These are phyloP conservation scores for Coemansia erecta DNA, from an alignment of 192 early-diverging fungal genomes.

Conservation along the genomic window DNA sequence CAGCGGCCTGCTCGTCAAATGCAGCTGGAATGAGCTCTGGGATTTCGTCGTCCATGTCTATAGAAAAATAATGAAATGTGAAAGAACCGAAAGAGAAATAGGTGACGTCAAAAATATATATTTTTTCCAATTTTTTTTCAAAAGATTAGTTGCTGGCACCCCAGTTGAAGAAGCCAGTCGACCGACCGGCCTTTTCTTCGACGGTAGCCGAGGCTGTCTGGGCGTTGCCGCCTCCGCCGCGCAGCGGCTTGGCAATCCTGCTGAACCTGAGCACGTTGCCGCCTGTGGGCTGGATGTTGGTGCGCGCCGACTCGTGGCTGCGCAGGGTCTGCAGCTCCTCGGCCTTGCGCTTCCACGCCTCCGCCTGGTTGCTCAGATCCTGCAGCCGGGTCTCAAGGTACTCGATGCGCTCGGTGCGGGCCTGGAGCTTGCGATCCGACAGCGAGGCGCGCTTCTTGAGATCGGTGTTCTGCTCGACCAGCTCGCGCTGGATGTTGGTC, in stretches of 20 bases:
- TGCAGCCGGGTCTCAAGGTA: slow-evolving; percentile 81
- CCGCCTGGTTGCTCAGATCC: slow-evolving; percentile 74
- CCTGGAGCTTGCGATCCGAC: slow-evolving; percentile 86
- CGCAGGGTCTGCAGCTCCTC: slow-evolving; percentile 61
- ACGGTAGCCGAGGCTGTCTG: slow-evolving; percentile 4
- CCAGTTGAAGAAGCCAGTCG: slow-evolving; percentile 46
- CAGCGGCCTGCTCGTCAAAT: slow-evolving; percentile 4
- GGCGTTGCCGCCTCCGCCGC: slow-evolving; percentile 68
- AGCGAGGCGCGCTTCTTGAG: slow-evolving; percentile 93
- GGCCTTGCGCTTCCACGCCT: slow-evolving; percentile 70
- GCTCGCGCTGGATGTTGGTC: slow-evolving; percentile 90
- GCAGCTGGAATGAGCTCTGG: slow-evolving; percentile 26
- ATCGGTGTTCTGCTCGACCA: slow-evolving; percentile 94
- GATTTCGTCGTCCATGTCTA: slow-evolving; percentile 33
- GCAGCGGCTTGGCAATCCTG: slow-evolving; percentile 88
- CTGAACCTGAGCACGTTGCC: slow-evolving; percentile 60
- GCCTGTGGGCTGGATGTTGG: slow-evolving; percentile 13
- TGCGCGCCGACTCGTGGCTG: slow-evolving; percentile 17
- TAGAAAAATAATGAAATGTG: background rate
- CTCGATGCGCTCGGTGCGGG: slow-evolving; percentile 91
- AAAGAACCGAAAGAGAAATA: slow-evolving; percentile 2
- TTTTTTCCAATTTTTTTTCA: too few species aligned
- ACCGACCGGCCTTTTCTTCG: slow-evolving; percentile 36
- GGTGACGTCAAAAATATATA: background rate
- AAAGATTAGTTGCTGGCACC: slow-evolving; percentile 18